Percentiles rank a stretch among this genome's conserved stretches.
phyloP scores from a whole-genome alignment of 2,329 filamentous ascomycete genomes.

The Botrytis hyacinthi region DNA sequence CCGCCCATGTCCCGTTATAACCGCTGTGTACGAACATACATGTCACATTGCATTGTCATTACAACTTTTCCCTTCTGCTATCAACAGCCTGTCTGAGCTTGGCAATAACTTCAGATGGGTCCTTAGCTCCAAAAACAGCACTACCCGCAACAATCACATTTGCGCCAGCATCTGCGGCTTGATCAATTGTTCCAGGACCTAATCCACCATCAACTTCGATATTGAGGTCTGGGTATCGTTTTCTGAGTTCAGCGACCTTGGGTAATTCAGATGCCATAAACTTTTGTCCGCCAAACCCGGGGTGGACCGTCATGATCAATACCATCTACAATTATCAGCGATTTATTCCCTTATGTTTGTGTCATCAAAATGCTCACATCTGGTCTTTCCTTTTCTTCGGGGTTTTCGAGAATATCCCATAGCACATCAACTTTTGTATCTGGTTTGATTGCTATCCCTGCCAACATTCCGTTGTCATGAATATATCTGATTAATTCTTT shows the following conservation, averaged over 20 bases:
- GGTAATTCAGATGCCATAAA: conserved; percentile 97
- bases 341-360: not conserved
- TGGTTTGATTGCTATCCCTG: conserved; percentile 94
- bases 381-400: conserved; percentile 71
- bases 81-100: conserved; percentile 78
- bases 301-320: conserved; percentile 96
- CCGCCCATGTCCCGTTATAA: not conserved
- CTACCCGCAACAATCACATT: conserved; percentile 98
- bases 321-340: conserved; percentile 69
- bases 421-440: conserved; percentile 87
- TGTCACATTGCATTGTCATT: conserved; percentile 11
- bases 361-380: conserved; percentile 66
- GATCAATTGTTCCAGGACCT: conserved; percentile 83
- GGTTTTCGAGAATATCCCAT: conserved; percentile 80
- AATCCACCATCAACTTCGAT: conserved; percentile 97
- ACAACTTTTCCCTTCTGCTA: conserved; percentile 43
- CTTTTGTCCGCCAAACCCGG: conserved; percentile 95
- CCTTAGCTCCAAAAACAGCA: conserved; percentile 89
- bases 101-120: conserved; percentile 83
- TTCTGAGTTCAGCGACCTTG: conserved; percentile 81
- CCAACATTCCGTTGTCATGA: conserved; percentile 81
- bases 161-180: conserved; percentile 90
- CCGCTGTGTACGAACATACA: not conserved
- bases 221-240: conserved; percentile 85
- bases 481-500: conserved; percentile 87